Evolutionary conservation across 2,329 filamentous ascomycete genomes (phyloP).

Genomic region (Aureobasidium musti): DNA sequence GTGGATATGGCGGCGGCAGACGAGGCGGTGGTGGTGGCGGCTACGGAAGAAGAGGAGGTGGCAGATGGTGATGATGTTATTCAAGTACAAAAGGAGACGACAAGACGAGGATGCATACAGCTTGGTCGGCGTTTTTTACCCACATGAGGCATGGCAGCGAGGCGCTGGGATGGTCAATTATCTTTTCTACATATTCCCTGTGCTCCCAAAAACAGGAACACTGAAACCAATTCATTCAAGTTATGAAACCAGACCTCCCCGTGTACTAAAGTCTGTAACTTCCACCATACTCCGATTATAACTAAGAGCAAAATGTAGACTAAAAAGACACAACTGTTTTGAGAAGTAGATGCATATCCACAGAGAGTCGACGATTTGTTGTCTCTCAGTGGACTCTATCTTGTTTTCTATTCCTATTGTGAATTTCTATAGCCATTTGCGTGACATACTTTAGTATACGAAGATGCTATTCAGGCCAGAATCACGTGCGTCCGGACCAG

Average conservation of each 20-base stretch:
- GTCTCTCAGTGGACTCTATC: too few relatives aligned
- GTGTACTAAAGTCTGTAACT: too few relatives aligned
- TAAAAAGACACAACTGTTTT: too few relatives aligned
- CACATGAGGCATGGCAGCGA: slow-evolving; percentile 26
- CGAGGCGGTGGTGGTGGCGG: slow-evolving; percentile 44
- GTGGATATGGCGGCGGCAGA: slow-evolving; percentile 55
- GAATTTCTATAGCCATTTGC: too few relatives aligned
- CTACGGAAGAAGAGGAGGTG: slow-evolving; percentile 33
- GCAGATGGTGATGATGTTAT: slow-evolving; percentile 28
- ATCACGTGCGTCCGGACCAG: slow-evolving; percentile 10
- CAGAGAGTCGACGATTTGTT: too few relatives aligned
- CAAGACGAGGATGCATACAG: slow-evolving; percentile 12
- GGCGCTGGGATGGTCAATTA: slow-evolving; percentile 22
- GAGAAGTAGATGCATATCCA: too few relatives aligned
- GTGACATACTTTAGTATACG: too few relatives aligned
- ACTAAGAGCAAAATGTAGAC: too few relatives aligned
- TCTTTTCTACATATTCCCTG: slow-evolving; percentile 9
- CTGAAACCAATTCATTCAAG: not conserved
- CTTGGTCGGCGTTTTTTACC: slow-evolving; percentile 24
- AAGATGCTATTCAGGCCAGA: not conserved
- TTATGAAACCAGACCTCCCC: not conserved
- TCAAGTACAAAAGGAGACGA: slow-evolving; percentile 22
- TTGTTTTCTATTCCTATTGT: too few relatives aligned
- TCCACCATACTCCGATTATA: too few relatives aligned
- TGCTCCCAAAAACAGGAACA: not conserved